Conservation (phyloP, 2,329 filamentous ascomycete genomes). For the Teratosphaeria epicoccoides region DNA sequence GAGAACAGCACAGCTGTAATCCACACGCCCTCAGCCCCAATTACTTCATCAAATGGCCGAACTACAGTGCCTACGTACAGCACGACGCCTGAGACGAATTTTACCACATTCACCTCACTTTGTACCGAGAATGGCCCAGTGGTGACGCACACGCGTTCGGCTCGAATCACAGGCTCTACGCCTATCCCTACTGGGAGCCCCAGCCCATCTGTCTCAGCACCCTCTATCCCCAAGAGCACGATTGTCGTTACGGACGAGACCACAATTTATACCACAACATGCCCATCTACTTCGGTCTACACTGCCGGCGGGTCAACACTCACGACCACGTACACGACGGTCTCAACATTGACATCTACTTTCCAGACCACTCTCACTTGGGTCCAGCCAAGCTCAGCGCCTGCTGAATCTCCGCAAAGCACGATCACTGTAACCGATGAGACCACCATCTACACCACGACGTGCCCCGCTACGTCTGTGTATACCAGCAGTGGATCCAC, state of each 20-base stretch:
- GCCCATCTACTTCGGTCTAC: background rate
- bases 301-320: no score
- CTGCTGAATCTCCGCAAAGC: background rate
- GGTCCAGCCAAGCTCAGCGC: background rate
- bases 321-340: slow-evolving; percentile 1
- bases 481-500: slow-evolving; percentile 1
- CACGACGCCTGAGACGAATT: background rate
- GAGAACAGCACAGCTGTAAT: background rate
- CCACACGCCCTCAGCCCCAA: background rate
- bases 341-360: slow-evolving; percentile 1
- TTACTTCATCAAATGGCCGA: background rate
- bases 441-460: slow-evolving; percentile 8
- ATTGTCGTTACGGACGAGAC: background rate
- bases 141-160: slow-evolving; percentile 1
- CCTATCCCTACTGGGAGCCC: background rate
- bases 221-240: no score
- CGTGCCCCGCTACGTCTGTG: slow-evolving; percentile 5
- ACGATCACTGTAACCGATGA: slow-evolving; percentile 5
- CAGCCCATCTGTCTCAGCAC: background rate
- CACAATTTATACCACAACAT: background rate
- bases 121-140: slow-evolving; percentile 1
- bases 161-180: background rate
- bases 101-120: slow-evolving; percentile 1
- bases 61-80: background rate
- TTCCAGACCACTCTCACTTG: slow-evolving; percentile 1